These are phyloP conservation scores for Metarhizium anisopliae DNA, from an alignment of 2,329 filamentous ascomycete genomes.

Conservation along the genomic window DNA sequence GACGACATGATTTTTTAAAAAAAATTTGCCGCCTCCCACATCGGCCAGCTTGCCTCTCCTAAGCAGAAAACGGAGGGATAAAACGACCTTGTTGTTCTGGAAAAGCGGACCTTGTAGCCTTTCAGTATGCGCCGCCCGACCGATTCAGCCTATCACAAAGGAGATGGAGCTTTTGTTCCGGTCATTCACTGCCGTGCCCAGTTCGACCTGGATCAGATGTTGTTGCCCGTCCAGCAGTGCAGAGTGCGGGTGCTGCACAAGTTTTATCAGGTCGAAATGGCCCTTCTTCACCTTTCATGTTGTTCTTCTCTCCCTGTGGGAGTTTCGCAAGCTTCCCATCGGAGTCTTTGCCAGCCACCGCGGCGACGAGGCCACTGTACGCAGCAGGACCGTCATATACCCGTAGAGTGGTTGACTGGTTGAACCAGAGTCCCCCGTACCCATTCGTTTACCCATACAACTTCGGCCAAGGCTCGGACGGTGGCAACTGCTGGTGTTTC, in stretches of 20 bases:
- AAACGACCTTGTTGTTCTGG: slow-evolving; percentile 4
- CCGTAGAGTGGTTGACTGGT: background rate
- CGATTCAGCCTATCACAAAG: slow-evolving; percentile 5
- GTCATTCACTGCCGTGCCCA: background rate
- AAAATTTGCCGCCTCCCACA: background rate
- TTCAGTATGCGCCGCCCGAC: slow-evolving; percentile 4
- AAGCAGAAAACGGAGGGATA: background rate
- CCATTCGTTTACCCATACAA: background rate
- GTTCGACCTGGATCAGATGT: slow-evolving; percentile 2
- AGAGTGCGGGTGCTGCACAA: slow-evolving; percentile 2
- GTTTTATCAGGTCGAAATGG: slow-evolving; percentile 4
- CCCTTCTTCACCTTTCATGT: background rate
- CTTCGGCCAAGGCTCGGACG: background rate
- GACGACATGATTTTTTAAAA: too few species aligned
- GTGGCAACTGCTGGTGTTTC: slow-evolving; percentile 3
- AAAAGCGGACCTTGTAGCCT: slow-evolving; percentile 7
- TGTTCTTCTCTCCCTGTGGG: background rate
- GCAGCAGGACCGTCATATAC: background rate
- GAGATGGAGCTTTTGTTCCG: slow-evolving; percentile 9
- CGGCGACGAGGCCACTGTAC: background rate
- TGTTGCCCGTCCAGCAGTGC: slow-evolving; percentile 3
- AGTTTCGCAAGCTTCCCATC: background rate
- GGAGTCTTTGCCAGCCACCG: background rate
- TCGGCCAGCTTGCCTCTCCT: background rate
- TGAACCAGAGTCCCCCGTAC: background rate